Evolutionary conservation across 192 early-diverging fungal species (phyloP), one percentile per base, ranked within the genome.

Genomic region (Globomyces pollinis-pini): DNA sequence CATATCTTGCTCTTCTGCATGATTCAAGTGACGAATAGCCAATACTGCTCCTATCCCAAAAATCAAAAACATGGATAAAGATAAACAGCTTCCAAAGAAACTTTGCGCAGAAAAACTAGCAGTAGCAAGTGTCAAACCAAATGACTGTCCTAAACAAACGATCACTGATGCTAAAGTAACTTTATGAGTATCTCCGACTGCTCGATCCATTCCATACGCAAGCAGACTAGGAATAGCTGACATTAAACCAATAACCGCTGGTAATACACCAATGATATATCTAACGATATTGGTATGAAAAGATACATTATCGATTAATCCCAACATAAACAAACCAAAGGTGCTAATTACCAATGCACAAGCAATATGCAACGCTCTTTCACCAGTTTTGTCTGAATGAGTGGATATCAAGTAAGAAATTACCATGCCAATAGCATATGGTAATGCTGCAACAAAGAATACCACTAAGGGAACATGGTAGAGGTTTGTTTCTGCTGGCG

Each of bases 341-440:
- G 50, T 32, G 0, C 66, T 51, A 36, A 62, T 24, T 16, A 51
- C 4, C 0, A 72, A 28, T 20, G 61, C 58, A 28, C 60, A 15
- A 34, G 59, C 57, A n/a, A 50, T 51, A 23, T 61, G 70, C 16
- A 64, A 34, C 3, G 44, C 65, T 1, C 70, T 29, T 13, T 68
- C 54, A 35, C 70, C 70, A 9, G 62, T 69, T 31, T 36, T 53
- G 20, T 72, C 63, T 1, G 64, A 59, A 13, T 58, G 33, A 38
- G 33, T 38, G 11, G 62, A 44, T 8, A 33, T 38, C 1, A 44
- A 13, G 26, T 33, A 41, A 0, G 64, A 60, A 7, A 50, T 20
- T 13, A 59, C 11, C 3, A 31, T 34, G 1, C 60, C 69, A 12
- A 66, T 7, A 28, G 35, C 11, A 45, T 59, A 61, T 3, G 70